Conservation (phyloP, 2,329 filamentous ascomycete genomes). For the Curvularia spicifera region DNA sequence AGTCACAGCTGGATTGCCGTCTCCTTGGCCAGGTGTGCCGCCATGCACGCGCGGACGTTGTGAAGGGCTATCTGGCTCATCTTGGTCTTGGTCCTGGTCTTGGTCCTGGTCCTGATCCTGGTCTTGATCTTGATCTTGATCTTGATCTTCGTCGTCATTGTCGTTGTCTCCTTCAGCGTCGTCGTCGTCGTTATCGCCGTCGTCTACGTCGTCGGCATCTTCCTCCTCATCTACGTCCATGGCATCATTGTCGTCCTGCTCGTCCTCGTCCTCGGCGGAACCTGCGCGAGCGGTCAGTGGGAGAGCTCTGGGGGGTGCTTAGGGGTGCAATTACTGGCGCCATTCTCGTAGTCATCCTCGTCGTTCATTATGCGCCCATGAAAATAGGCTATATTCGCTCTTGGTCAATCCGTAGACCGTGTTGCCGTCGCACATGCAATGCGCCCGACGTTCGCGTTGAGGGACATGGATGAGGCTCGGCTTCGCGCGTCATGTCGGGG, state of each 20-base stretch:
- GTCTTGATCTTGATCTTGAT: conserved; percentile 51
- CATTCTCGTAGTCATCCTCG: conserved; percentile 56
- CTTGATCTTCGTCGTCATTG: conserved; percentile 52
- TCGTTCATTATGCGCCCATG: conserved; percentile 47
- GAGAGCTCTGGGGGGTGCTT: background rate
- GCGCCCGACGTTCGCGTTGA: conserved; percentile 14
- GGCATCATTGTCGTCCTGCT: conserved; percentile 35
- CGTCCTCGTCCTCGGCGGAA: conserved; percentile 38
- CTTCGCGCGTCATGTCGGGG: conserved; percentile 14
- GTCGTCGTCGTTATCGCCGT: conserved; percentile 49
- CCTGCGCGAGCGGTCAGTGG: conserved; percentile 25
- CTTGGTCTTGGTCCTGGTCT: conserved; percentile 52
- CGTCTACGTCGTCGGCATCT: conserved; percentile 42
- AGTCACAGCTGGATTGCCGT: conserved; percentile 56
- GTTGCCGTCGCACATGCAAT: background rate
- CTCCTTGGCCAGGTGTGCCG: conserved; percentile 30
- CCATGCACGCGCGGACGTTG: conserved; percentile 45
- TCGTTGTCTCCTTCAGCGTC: conserved; percentile 54
- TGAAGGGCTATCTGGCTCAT: conserved; percentile 55
- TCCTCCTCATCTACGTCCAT: conserved; percentile 40
- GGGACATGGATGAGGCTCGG: conserved; percentile 18
- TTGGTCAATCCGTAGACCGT: background rate
- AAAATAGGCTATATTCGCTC: background rate
- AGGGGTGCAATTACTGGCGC: conserved; percentile 37
- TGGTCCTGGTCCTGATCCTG: conserved; percentile 17